A percentile compares a stretch with the other conserved stretches of the same genome.
phyloP scores from a whole-genome alignment of 139 green algal genomes.

The Micractinium conductrix region DNA sequence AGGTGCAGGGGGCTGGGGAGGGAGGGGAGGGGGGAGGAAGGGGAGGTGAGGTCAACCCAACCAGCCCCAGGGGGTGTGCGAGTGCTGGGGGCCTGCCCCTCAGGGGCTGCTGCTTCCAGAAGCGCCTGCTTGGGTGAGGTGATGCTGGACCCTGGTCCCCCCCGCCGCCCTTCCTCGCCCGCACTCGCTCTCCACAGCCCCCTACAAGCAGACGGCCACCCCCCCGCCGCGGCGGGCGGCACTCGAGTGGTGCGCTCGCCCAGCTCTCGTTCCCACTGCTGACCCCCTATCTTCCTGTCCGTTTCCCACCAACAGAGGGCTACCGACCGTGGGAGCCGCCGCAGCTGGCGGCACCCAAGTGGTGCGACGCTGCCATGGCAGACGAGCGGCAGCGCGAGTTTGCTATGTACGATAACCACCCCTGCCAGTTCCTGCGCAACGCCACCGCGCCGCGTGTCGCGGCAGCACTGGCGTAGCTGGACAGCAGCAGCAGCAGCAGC shows the following conservation, averaged over 20 bases:
- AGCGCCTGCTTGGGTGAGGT: too few species aligned
- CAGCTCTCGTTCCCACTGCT: neutral
- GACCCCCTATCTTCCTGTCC: neutral
- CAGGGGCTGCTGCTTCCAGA: too few species aligned
- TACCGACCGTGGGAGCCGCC: neutral
- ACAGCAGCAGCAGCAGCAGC: too few species aligned
- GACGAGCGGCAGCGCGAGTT: neutral
- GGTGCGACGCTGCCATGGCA: neutral
- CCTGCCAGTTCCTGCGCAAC: slow-evolving; percentile 31
- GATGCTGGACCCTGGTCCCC: too few species aligned
- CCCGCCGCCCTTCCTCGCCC: neutral
- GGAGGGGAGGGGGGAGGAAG: too few species aligned
- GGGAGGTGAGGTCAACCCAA: too few species aligned
- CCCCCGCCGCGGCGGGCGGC: neutral
- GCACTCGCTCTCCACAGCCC: too few species aligned
- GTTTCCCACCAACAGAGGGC: neutral
- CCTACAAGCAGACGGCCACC: too few species aligned
- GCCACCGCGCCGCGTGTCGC: neutral
- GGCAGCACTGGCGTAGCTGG: neutral
- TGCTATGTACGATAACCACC: slow-evolving; percentile 20
- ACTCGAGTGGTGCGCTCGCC: neutral
- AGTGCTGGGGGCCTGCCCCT: too few species aligned
- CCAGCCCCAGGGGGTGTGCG: too few species aligned
- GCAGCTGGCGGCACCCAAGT: neutral
- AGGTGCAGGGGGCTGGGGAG: neutral